phyloP scores from a whole-genome alignment of 441 rosid genomes.

The Capsella rubella region DNA sequence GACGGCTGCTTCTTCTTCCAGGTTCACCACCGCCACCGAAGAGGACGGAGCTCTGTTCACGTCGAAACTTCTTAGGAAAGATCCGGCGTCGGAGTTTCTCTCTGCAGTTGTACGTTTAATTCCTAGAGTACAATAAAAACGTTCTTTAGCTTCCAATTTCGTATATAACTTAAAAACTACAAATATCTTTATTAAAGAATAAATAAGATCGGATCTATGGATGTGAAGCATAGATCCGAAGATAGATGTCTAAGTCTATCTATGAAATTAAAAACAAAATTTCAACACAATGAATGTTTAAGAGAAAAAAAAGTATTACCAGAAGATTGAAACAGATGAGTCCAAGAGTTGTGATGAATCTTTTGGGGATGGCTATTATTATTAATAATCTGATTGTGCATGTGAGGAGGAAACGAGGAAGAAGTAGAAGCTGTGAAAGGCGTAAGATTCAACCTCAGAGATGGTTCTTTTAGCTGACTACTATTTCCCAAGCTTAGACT shows the following conservation, averaged over 20 bases:
- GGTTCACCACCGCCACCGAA: conserved; percentile 37
- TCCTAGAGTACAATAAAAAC: conserved; percentile 7
- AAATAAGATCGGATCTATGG: conserved; percentile 12
- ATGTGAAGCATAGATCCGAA: neutral
- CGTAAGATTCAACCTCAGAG: conserved; percentile 55
- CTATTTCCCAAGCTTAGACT: conserved; percentile 55
- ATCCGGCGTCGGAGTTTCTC: conserved; percentile 52
- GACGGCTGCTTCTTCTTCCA: conserved; percentile 65
- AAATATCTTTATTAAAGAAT: neutral
- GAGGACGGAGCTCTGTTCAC: conserved; percentile 60
- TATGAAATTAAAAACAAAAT: neutral
- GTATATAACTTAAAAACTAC: neutral
- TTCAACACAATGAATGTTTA: neutral
- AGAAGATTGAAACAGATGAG: conserved; percentile 54
- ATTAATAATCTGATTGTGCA: conserved; percentile 37
- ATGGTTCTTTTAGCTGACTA: conserved; percentile 48
- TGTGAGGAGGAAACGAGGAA: conserved; percentile 41
- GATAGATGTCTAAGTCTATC: neutral
- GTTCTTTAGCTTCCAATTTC: neutral
- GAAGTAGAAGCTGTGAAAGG: conserved; percentile 47
- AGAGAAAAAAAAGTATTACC: conserved; percentile 42
- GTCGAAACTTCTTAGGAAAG: conserved; percentile 66
- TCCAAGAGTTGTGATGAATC: conserved; percentile 45
- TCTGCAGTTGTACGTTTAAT: conserved; percentile 24
- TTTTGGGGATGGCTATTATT: conserved; percentile 32